Base-by-base conservation (phyloP, 805 yeast species). In the Teunomyces panamensis region DNA sequence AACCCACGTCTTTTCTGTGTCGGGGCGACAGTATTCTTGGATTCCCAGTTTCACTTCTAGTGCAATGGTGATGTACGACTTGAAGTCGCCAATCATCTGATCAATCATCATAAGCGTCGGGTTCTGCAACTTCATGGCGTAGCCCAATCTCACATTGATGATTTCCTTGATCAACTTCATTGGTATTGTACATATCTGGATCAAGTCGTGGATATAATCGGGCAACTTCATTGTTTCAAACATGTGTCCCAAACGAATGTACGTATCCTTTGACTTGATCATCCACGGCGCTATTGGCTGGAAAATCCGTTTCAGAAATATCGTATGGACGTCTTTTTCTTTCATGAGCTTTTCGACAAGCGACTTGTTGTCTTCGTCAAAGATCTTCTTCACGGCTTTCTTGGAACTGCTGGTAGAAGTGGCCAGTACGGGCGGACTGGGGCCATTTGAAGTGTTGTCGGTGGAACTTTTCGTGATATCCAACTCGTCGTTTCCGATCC, bases 21-120 rank as follows among this genome's bases (percentile, higher is more conserved):
- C 77, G 0, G 87, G 80, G 30, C 67, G 77, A 54, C 81, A 75
- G 56, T 82, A 85, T 42, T 79, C 84, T 26, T 75, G 67, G 42
- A 85, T 78, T 0, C 89, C 81, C 48, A 79, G 80, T 60, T 89
- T 84, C 44, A 90, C 80, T 53, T 82, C 86, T 13, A 89, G 74
- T 0, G 96, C 91, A 30, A 90, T 71, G 42, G 80, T 77, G 48
- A 92, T 79, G 61, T 89, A 89, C 2, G 84, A 77, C 55, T 84
- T 84, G 62, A 92, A 86, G 62, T 89, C 96, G 41, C 82, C 90
- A 51, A 92, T 79, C 78, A 89, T 85, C 67, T 92, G 97, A 65
- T 94, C 99, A 56, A 94, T 88, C 84, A 89, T 88, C 90, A 89
- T 87, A 83, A 91, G 81, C 0, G 97, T 90, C 1, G 97, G 96